Evolutionary conservation across 2,329 filamentous ascomycete species (phyloP), one percentile per base, ranked within the genome.

Genomic region (Coniochaeta sp.): DNA sequence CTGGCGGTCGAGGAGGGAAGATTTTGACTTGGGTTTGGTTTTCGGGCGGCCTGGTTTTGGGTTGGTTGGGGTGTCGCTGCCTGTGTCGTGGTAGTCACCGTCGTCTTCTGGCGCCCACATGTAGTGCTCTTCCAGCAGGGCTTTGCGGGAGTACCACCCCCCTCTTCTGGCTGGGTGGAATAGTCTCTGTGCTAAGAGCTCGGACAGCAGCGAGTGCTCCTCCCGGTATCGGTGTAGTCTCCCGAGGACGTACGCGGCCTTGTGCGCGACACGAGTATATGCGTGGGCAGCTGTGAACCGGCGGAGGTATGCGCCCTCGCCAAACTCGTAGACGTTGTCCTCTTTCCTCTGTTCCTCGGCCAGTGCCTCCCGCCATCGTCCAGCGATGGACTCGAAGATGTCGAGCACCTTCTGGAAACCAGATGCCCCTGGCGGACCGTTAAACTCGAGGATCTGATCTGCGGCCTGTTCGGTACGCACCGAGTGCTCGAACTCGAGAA

Each of bases 71-170:
- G 74, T 65, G 4, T 61, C 53, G 5, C 66, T 68, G 2, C 60
- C 58, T 0, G 68, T 67, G 2, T 66, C 65, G 3, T n/a, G n/a
- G n/a, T n/a, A n/a, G n/a, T 61, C 53, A 4, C 65, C 68, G 2
- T 60, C 58, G 0, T 68, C 67, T 2, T 66, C 67, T 0, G 78
- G 71, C 26, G 73, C 73, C 62, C 83, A 78, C 88, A 97, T 91
- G 67, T 99, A 97, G 64, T 95, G 91, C 65, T 99, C 94, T 71
- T 99, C 94, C 2, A 99, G 69, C 1, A 99, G 73, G 1, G 92
- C 94, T 68, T 95, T 96, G 18, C 94, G 87, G 63, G 96, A 91
- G 65, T 97, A 97, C 94, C 94, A 99, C 1, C 85, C 82, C 0
- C 94, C 94, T 38, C 94, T 82, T 26, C 91, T 81, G 1, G 91